Evolutionary conservation across 2,329 filamentous ascomycete species (phyloP).

Genomic region (Diaporthe sp.): DNA sequence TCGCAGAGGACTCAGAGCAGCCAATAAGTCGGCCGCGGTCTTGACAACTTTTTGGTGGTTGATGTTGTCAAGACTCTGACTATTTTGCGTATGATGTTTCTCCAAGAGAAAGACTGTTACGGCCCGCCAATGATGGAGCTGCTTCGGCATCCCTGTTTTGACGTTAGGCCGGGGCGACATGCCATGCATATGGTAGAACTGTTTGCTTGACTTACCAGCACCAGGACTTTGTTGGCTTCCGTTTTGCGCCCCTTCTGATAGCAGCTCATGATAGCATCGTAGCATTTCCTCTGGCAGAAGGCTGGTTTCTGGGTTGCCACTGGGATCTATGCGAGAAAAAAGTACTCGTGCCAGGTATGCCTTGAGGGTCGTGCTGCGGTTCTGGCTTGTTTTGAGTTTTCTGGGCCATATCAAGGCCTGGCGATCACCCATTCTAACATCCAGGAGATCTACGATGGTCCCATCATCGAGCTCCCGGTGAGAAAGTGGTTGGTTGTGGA

Average conservation of each 20-base stretch:
- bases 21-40: not conserved
- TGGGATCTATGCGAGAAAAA: not conserved
- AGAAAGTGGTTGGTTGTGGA: not conserved
- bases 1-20: not conserved
- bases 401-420: not conserved
- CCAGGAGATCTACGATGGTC: not conserved
- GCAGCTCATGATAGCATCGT: not conserved
- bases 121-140: not conserved
- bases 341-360: not conserved
- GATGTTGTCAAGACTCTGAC: not conserved
- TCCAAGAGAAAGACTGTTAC: not conserved
- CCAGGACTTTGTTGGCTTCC: not conserved
- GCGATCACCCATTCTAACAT: not conserved
- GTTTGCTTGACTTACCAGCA: not conserved
- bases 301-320: not conserved
- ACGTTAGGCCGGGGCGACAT: not conserved
- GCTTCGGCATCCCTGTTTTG: not conserved
- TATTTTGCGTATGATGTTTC: not conserved
- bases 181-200: not conserved
- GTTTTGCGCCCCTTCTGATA: not conserved
- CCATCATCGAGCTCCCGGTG: not conserved
- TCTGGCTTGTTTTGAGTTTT: not conserved
- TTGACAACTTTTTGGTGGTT: not conserved
- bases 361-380: not conserved
- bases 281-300: not conserved